phyloP scores from a whole-genome alignment of 1,284 basidiomycete species.

The Ceratobasidium sp. region DNA sequence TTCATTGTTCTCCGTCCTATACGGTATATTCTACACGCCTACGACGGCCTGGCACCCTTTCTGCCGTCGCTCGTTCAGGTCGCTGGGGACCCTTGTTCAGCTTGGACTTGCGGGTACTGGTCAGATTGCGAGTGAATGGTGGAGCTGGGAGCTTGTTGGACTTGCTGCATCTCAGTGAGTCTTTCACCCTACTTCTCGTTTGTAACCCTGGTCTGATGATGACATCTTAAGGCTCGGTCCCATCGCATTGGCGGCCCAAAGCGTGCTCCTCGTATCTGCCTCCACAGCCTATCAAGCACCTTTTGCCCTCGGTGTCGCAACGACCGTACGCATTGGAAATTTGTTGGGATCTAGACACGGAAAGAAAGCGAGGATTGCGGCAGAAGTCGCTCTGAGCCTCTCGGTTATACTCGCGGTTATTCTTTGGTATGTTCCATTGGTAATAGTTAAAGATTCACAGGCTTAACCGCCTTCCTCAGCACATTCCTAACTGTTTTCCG shows the following conservation, averaged over 20 bases:
- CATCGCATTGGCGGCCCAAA: constrained; percentile 76
- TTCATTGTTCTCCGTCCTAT: constrained; percentile 72
- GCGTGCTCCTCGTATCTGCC: constrained; percentile 69
- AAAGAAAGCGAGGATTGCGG: constrained; percentile 65
- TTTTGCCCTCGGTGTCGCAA: constrained; percentile 63
- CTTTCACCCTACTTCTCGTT: too few species aligned
- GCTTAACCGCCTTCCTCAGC: constrained; percentile 34
- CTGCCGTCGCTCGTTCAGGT: constrained; percentile 68
- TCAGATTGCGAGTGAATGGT: constrained; percentile 71
- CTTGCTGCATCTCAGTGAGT: constrained; percentile 41
- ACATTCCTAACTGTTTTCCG: constrained; percentile 31
- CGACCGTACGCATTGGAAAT: constrained; percentile 78
- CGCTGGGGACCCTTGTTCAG: constrained; percentile 75
- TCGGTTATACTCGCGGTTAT: constrained; percentile 61
- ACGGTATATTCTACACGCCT: constrained; percentile 79
- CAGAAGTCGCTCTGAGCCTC: constrained; percentile 70
- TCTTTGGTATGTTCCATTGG: constrained; percentile 20
- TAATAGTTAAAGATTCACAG: neutral
- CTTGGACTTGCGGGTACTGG: constrained; percentile 84
- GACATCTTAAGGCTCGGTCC: constrained; percentile 61
- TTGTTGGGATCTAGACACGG: constrained; percentile 71
- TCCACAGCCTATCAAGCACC: constrained; percentile 75
- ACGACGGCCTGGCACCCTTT: constrained; percentile 88
- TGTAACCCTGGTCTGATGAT: neutral
- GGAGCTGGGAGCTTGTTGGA: constrained; percentile 85